Conservation (phyloP, 2,329 filamentous ascomycete species). For the Pyricularia sp. region DNA sequence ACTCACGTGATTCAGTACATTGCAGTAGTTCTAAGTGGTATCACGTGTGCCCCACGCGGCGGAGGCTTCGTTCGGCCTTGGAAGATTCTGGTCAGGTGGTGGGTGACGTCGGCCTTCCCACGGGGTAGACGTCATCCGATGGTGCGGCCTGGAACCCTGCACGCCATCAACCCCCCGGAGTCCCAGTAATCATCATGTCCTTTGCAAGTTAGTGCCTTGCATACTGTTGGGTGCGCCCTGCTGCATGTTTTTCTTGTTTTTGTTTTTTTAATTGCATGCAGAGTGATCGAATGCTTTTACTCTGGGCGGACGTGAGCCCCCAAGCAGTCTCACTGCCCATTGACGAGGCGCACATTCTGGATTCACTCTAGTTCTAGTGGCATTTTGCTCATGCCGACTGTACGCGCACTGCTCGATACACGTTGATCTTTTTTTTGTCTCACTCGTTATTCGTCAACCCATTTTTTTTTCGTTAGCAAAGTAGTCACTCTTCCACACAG, state of each 20-base stretch:
- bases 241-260: background rate
- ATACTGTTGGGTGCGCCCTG: background rate
- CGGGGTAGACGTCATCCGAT: background rate
- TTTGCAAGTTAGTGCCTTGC: background rate
- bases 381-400: background rate
- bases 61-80: background rate
- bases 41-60: background rate
- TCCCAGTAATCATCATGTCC: background rate
- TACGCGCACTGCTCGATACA: background rate
- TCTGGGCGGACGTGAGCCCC: background rate
- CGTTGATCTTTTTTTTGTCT: background rate
- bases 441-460: background rate
- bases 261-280: background rate
- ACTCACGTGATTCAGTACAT: background rate
- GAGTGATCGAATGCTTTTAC: background rate
- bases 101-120: background rate
- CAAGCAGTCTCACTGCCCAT: background rate
- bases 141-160: background rate
- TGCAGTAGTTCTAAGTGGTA: background rate
- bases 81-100: background rate
- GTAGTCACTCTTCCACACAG: background rate
- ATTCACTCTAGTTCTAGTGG: background rate
- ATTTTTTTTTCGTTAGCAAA: background rate
- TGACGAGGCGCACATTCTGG: background rate
- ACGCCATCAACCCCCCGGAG: background rate